A percentile compares a stretch with the other conserved stretches of the same genome.
These are phyloP conservation scores for Penicillium sp. DNA, from an alignment of 2,329 filamentous ascomycete genomes.

Conservation along the genomic window DNA sequence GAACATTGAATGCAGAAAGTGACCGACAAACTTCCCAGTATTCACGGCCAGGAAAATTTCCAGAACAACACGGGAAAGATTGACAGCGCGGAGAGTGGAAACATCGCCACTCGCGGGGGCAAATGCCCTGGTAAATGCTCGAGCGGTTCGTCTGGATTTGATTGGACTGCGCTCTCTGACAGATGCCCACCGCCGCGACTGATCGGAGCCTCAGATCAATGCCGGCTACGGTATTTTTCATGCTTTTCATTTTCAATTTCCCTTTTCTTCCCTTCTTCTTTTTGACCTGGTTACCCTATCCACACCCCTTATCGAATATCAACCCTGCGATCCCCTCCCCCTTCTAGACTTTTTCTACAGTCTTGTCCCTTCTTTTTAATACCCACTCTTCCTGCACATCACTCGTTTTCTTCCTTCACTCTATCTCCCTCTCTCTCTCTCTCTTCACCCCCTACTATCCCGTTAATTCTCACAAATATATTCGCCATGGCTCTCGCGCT, in stretches of 20 bases:
- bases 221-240: conserved; percentile 17
- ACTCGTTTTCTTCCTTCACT: conserved; percentile 12
- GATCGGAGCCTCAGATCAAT: conserved; percentile 21
- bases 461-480: conserved; percentile 1
- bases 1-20: too few relatives aligned
- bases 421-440: conserved; percentile 8
- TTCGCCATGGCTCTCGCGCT: conserved; percentile 39
- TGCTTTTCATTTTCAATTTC: conserved; percentile 8
- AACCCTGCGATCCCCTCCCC: conserved; percentile 16
- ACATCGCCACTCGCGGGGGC: conserved; percentile 27
- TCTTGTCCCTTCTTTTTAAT: conserved; percentile 28
- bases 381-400: conserved; percentile 13
- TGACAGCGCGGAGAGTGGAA: conserved; percentile 11
- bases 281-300: background rate
- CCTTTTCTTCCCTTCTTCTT: conserved; percentile 8
- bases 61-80: conserved; percentile 4
- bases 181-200: conserved; percentile 27
- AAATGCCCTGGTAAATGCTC: conserved; percentile 11
- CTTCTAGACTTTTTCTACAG: conserved; percentile 29
- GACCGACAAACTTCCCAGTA: too few relatives aligned
- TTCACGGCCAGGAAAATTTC: too few relatives aligned
- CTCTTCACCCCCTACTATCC: conserved; percentile 2
- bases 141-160: conserved; percentile 11
- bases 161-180: conserved; percentile 25
- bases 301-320: conserved; percentile 27